phyloP scores from a whole-genome alignment of 116 monocot species.

The Thalassia testudinum region DNA sequence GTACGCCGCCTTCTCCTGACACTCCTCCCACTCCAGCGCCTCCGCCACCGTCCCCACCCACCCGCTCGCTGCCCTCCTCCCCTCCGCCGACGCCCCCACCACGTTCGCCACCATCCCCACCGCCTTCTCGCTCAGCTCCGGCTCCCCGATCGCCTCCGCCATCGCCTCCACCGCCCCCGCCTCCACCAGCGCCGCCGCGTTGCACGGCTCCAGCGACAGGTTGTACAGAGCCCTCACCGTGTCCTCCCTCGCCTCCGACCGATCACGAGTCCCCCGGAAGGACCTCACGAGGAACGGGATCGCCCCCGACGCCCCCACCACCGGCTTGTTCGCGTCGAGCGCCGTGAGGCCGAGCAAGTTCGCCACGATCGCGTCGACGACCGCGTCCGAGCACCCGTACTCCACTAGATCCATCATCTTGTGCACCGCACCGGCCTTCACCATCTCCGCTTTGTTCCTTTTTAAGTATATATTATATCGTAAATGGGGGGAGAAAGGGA shows the following conservation, averaged over 20 bases:
- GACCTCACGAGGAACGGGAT: slow-evolving; percentile 36
- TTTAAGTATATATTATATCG: neutral
- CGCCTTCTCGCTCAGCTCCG: slow-evolving; percentile 22
- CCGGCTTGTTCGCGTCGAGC: slow-evolving; percentile 56
- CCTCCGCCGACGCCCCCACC: slow-evolving; percentile 38
- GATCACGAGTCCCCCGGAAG: slow-evolving; percentile 7
- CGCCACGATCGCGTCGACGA: slow-evolving; percentile 53
- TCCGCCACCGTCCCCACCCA: slow-evolving; percentile 41
- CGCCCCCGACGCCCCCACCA: slow-evolving; percentile 60
- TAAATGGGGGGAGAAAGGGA: neutral
- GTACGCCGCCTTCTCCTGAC: slow-evolving; percentile 75
- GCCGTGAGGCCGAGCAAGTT: slow-evolving; percentile 77
- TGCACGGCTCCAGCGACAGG: slow-evolving; percentile 43
- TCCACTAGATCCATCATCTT: slow-evolving; percentile 47
- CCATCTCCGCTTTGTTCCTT: slow-evolving; percentile 86
- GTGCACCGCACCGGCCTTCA: slow-evolving; percentile 56
- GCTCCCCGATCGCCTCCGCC: slow-evolving; percentile 27
- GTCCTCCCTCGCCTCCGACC: slow-evolving; percentile 27
- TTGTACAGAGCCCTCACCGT: slow-evolving; percentile 66
- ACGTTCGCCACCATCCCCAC: slow-evolving; percentile 52
- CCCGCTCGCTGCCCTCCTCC: slow-evolving; percentile 23
- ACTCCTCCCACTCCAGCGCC: slow-evolving; percentile 60
- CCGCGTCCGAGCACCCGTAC: neutral
- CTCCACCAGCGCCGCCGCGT: slow-evolving; percentile 29
- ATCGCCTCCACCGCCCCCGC: slow-evolving; percentile 27